These are phyloP conservation scores for Pseudozyma thailandica DNA, from an alignment of 1,284 basidiomycete genomes.

Conservation along the genomic window DNA sequence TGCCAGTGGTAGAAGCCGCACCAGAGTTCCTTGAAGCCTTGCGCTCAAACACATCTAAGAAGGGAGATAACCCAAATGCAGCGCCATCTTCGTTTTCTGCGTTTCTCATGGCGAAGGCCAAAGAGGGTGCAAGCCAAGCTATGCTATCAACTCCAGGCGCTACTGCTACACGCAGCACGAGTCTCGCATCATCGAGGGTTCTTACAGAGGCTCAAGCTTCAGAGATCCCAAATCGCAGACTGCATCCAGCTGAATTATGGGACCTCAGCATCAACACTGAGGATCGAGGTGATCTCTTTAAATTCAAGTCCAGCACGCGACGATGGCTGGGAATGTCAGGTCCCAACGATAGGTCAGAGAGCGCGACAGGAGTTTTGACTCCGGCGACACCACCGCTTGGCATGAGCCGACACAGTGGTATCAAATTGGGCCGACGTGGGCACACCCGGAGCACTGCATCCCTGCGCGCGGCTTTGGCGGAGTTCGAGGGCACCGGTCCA, in stretches of 20 bases:
- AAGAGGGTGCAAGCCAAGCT: not conserved
- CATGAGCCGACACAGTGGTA: not conserved
- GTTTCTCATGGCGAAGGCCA: conserved; percentile 16
- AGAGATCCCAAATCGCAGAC: not conserved
- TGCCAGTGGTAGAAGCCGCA: conserved; percentile 8
- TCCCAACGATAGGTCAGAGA: not conserved
- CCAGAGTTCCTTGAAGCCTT: conserved; percentile 31
- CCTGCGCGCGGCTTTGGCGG: conserved; percentile 8
- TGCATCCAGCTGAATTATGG: conserved; percentile 2
- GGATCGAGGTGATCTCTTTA: conserved; percentile 5
- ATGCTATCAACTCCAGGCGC: not conserved
- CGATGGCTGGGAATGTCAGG: conserved; percentile 16
- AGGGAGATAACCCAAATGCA: not conserved
- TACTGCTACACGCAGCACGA: conserved; percentile 2
- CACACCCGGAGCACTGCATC: not conserved
- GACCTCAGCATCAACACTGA: conserved; percentile 12
- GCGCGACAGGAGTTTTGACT: not conserved
- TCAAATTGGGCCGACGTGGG: conserved; percentile 1
- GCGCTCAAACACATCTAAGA: conserved; percentile 1
- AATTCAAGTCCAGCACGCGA: conserved; percentile 18
- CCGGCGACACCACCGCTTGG: not conserved
- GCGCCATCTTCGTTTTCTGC: conserved; percentile 11
- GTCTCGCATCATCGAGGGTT: not conserved
- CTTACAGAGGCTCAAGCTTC: conserved; percentile 14
- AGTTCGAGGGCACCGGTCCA: not conserved